These are phyloP conservation scores for Amanita jacksonii DNA, from an alignment of 768 basidiomycete species.

Conservation along the genomic window DNA sequence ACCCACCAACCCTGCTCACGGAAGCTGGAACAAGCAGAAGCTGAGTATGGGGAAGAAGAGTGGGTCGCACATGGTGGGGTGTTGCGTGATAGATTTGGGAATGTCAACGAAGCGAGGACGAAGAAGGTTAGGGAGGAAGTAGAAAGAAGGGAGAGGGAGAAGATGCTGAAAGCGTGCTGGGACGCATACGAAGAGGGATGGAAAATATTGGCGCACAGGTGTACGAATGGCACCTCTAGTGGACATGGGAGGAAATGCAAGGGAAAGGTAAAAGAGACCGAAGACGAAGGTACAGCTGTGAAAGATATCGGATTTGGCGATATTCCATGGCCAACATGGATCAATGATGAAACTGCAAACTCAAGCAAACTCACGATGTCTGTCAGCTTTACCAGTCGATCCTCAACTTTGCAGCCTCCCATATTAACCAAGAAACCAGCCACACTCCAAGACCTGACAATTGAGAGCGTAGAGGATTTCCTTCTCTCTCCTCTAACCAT, in stretches of 20 bases:
- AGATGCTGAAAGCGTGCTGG: constrained; percentile 32
- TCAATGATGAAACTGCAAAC: constrained; percentile 14
- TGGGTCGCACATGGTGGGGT: constrained; percentile 54
- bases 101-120: constrained; percentile 41
- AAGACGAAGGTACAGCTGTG: constrained; percentile 9
- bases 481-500: constrained; percentile 37
- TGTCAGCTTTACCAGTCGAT: background rate
- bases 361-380: background rate
- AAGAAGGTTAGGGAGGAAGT: constrained; percentile 39
- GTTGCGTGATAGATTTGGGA: constrained; percentile 39
- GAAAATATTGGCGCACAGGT: constrained; percentile 25
- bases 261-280: constrained; percentile 6
- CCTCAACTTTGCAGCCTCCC: background rate
- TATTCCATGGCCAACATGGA: constrained; percentile 51
- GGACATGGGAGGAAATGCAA: constrained; percentile 2
- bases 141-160: constrained; percentile 32
- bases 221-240: background rate
- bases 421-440: constrained; percentile 1
- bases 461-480: constrained; percentile 36
- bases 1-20: background rate
- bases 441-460: constrained; percentile 25
- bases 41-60: constrained; percentile 40
- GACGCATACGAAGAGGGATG: constrained; percentile 45
- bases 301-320: constrained; percentile 33
- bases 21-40: constrained; percentile 19